These are phyloP conservation scores for Neofusicoccum sp. DNA, from an alignment of 2,329 filamentous ascomycete genomes.

Conservation along the genomic window DNA sequence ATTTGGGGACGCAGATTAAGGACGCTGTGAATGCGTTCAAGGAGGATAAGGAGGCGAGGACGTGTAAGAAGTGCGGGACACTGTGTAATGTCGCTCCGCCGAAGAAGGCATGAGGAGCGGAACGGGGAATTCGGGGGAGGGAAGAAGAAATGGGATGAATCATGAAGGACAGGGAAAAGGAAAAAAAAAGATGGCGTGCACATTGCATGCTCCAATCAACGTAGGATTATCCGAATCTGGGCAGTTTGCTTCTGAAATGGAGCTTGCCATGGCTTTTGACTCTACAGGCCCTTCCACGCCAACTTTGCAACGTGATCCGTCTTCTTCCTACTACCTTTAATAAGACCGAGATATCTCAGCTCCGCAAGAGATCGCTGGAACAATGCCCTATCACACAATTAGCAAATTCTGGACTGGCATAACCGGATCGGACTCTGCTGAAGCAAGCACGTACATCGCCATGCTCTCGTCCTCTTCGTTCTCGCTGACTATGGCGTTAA, in stretches of 20 bases:
- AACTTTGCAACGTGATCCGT: constrained; percentile 88
- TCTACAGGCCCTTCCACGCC: constrained; percentile 72
- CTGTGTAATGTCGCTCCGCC: constrained; percentile 72
- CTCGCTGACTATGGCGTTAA: constrained; percentile 63
- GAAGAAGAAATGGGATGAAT: not conserved
- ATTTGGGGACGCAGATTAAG: constrained; percentile 94
- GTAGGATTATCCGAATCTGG: not conserved
- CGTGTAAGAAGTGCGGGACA: constrained; percentile 74
- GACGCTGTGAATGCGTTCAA: constrained; percentile 83
- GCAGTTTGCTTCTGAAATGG: not conserved
- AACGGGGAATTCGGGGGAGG: too few species aligned
- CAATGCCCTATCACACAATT: constrained; percentile 54
- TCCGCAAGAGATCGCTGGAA: constrained; percentile 90
- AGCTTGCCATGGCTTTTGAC: not conserved
- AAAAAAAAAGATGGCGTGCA: not conserved
- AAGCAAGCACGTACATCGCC: constrained; percentile 37
- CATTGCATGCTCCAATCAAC: not conserved
- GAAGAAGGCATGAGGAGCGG: constrained; percentile 25
- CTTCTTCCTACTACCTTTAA: constrained; percentile 90
- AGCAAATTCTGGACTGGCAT: not conserved
- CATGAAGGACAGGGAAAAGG: not conserved
- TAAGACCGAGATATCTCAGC: constrained; percentile 79
- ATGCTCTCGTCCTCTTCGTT: constrained; percentile 48
- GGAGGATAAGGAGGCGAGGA: constrained; percentile 68
- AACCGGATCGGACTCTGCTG: constrained; percentile 28